phyloP scores from a whole-genome alignment of 1,139 yeast species.

The Candida gigantensis region DNA sequence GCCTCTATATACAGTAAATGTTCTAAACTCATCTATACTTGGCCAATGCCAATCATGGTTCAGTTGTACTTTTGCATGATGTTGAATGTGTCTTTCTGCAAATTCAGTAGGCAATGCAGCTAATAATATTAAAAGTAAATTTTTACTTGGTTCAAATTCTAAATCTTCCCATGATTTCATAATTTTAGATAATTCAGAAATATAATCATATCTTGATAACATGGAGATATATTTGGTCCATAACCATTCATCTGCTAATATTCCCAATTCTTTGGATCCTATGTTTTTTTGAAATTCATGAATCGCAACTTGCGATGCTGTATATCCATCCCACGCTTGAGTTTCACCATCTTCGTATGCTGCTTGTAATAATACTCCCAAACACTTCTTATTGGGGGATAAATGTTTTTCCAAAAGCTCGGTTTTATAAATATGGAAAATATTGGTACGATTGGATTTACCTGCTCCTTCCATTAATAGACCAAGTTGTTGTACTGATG shows the following conservation, averaged over 20 bases:
- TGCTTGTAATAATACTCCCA: slow-evolving; percentile 47
- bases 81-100: slow-evolving; percentile 41
- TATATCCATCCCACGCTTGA: slow-evolving; percentile 47
- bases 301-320: slow-evolving; percentile 63
- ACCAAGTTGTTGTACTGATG: slow-evolving; percentile 32
- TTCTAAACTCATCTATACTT: slow-evolving; percentile 17
- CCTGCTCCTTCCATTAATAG: slow-evolving; percentile 50
- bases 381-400: slow-evolving; percentile 37
- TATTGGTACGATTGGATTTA: slow-evolving; percentile 31
- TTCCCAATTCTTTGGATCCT: slow-evolving; percentile 20
- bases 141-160: slow-evolving; percentile 44
- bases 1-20: slow-evolving; percentile 6
- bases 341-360: slow-evolving; percentile 21
- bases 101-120: slow-evolving; percentile 42
- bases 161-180: slow-evolving; percentile 62
- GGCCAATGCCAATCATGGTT: slow-evolving; percentile 31
- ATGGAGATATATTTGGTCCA: slow-evolving; percentile 56
- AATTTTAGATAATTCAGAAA: slow-evolving; percentile 51
- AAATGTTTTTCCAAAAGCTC: slow-evolving; percentile 21
- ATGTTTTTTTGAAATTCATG: slow-evolving; percentile 51
- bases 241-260: slow-evolving; percentile 48
- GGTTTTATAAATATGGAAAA: slow-evolving; percentile 35
- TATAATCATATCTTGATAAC: slow-evolving; percentile 48
- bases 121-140: slow-evolving; percentile 37
- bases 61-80: slow-evolving; percentile 29